Evolutionary conservation across 2,329 filamentous ascomycete species (phyloP), one percentile per base, ranked within the genome.

Genomic region (Leptographium flavum): DNA sequence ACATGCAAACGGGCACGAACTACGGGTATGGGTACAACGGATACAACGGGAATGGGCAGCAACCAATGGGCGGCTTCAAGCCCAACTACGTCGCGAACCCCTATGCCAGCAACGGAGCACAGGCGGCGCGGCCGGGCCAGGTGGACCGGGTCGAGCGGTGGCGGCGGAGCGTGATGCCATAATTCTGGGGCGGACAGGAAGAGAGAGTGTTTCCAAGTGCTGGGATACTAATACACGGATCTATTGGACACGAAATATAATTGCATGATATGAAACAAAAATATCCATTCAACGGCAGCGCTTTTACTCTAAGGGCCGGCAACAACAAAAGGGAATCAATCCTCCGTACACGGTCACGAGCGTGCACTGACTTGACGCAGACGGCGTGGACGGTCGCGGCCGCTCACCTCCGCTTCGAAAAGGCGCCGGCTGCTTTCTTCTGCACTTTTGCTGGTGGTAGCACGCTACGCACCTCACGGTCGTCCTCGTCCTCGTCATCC

Each of bases 371-470:
- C 22, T 7, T 23, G 21, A 19, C 8, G 14, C 13, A 6, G 4
- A 9, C 33, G 17, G 6, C 32, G 33, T 19, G 19, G 8, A 8
- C 33, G 10, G 6, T 9, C 7, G 10, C 21, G 5, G 15, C 21
- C 11, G 11, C 19, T 42, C 32, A 60, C 52, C 56, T 57, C 51
- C 54, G 52, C 51, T 57, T 60, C 3, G 56, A 51, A 40, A 59
- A 58, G 9, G 54, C 51, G 30, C 46, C 49, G 8, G 55, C 54
- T 17, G 54, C 46, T 41, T 50, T 57, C 52, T 61, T 62, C 49
- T 60, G 58, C 38, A 63, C 47, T 54, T 63, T 63, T 25, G 57
- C 51, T 31, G 60, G 59, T 45, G 56, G 51, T n/a, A 54, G 49
- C 10, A 28, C 14, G 21, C 21, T 7, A 21, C 35, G 35, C 9